Evolutionary conservation across 1,284 basidiomycete genomes (phyloP).

Genomic region (Hemileia vastatrix): DNA sequence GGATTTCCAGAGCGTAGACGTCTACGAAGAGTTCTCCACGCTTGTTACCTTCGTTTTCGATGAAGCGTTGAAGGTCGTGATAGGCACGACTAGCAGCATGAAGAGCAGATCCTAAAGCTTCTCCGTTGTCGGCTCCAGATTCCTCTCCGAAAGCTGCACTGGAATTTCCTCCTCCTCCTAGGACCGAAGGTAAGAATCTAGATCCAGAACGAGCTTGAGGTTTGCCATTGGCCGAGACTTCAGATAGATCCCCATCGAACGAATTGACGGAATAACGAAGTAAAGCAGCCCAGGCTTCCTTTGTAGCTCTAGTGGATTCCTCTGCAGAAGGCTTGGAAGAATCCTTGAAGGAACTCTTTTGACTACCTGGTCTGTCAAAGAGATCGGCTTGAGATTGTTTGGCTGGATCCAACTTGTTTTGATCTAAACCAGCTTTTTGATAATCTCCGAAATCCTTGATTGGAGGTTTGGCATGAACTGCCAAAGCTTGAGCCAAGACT

Average conservation of each 20-base stretch:
- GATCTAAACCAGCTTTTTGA: slow-evolving; percentile 28
- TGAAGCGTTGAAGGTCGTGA: slow-evolving; percentile 38
- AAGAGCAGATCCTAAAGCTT: slow-evolving; percentile 28
- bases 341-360: slow-evolving; percentile 8
- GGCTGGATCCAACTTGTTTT: too few relatives aligned
- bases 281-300: slow-evolving; percentile 65
- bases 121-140: slow-evolving; percentile 48
- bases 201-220: not conserved
- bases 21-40: slow-evolving; percentile 54
- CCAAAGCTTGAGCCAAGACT: slow-evolving; percentile 63
- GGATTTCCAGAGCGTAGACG: slow-evolving; percentile 75
- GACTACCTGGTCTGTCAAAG: slow-evolving; percentile 27
- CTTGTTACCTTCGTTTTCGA: slow-evolving; percentile 33
- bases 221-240: not conserved
- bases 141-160: not conserved
- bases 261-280: not conserved
- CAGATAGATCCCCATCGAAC: not conserved
- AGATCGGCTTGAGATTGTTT: slow-evolving; percentile 29
- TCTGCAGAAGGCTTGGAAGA: slow-evolving; percentile 28
- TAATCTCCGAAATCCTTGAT: slow-evolving; percentile 29
- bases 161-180: not conserved
- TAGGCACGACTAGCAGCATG: slow-evolving; percentile 36
- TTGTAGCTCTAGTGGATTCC: slow-evolving; percentile 66
- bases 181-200: not conserved
- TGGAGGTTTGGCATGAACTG: slow-evolving; percentile 45